Evolutionary conservation across 352 stramenopile genomes (phyloP), one percentile per base, ranked within the genome.

Genomic region (Saprolegnia parasitica): DNA sequence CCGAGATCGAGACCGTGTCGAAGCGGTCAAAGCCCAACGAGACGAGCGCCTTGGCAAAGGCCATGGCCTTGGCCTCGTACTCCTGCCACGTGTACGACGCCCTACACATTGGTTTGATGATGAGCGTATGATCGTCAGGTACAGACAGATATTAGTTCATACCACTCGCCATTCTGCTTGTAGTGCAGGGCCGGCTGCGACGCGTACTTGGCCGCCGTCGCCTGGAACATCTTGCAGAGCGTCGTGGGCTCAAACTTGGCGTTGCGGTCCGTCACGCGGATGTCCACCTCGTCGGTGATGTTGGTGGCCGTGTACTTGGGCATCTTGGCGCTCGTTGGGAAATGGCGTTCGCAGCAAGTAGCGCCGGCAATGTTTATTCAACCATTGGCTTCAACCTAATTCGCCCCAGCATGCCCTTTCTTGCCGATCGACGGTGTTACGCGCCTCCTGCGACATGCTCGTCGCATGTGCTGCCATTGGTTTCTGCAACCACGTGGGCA

Each of bases 1-100:
- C 88, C 49, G 91, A 88, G 32, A 96, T 83, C 65, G 78, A 88
- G 24, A 96, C 87, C 0, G 77, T 79, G 40, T 96, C 80, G 60
- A 91, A 82, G 23, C 76, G 72, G 37, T 85, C 50, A 11, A 96
- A 76, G 16, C 86, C 89, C 8, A 90, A n/a, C 35, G 78, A 71
- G 50, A 96, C 87, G 63, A 96, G 75, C 21, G 86, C 74, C 67
- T 88, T 88, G 56, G 81, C 88, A 56, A 96, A 93, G 35, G 73
- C 70, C 49, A 80, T 71, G 50, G 76, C 83, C 65, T 79, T 79
- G n/a, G 79, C 72, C 60, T 86, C 89, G 79, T 96, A 96, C 71
- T 95, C 73, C 50, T 80, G 75, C 81, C 81, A 90, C 23, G 83
- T 81, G 65, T 88, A 79, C 21, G n/a, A 37, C 10, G 50, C 13